These are phyloP conservation scores for Chloromonas sp. DNA, from an alignment of 163 green algal species.

Conservation along the genomic window DNA sequence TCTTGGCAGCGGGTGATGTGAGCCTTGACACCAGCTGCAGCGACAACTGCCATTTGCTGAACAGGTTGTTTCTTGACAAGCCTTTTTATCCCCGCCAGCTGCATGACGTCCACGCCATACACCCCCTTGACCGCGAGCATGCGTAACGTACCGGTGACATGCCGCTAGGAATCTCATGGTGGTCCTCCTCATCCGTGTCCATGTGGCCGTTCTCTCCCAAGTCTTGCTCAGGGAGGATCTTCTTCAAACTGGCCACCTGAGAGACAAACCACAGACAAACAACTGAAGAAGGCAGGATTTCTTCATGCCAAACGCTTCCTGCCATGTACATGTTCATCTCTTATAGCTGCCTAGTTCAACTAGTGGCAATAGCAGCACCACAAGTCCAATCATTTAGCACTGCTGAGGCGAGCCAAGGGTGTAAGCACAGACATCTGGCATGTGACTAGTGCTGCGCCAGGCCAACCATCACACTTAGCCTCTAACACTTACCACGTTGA, in stretches of 20 bases:
- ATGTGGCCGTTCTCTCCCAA: constrained; percentile 24
- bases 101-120: no score
- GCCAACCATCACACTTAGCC: no score
- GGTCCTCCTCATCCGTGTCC: constrained; percentile 45
- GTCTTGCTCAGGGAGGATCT: constrained; percentile 31
- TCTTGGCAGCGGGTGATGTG: no score
- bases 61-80: no score
- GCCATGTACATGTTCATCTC: neutral
- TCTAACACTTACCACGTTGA: constrained; percentile 11
- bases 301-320: neutral
- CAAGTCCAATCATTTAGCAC: no score
- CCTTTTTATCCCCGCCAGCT: no score
- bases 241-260: constrained; percentile 38
- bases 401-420: no score
- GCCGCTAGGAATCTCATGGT: constrained; percentile 39
- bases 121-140: no score
- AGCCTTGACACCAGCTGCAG: no score
- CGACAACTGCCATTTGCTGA: no score
- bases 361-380: neutral
- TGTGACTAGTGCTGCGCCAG: no score
- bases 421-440: no score
- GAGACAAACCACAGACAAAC: neutral
- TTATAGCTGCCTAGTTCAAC: neutral
- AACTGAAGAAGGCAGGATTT: neutral
- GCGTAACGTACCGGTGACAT: neutral